Conservation (phyloP, 2,329 filamentous ascomycete genomes). For the Ophiocordyceps sinensis region DNA sequence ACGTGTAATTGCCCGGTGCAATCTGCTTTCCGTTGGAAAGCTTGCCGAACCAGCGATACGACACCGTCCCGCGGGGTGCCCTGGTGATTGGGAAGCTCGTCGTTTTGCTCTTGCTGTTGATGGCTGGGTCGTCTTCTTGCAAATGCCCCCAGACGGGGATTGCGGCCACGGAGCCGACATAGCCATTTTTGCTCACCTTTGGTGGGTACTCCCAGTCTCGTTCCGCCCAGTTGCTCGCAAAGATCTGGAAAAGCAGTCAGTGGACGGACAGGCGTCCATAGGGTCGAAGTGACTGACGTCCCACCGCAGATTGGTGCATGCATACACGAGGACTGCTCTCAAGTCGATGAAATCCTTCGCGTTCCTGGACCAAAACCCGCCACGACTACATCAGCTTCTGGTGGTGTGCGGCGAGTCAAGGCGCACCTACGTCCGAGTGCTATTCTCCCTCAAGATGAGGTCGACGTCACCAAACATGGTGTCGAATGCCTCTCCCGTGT, state of each 20-base stretch:
- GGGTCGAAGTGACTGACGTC: slow-evolving; percentile 13
- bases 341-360: slow-evolving; percentile 17
- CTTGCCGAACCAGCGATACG: slow-evolving; percentile 27
- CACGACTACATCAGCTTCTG: slow-evolving; percentile 12
- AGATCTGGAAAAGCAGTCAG: slow-evolving; percentile 15
- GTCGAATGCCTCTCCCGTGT: slow-evolving; percentile 23
- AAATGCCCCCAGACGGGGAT: too few species aligned
- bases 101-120: slow-evolving; percentile 19
- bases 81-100: slow-evolving; percentile 21
- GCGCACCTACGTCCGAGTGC: not conserved
- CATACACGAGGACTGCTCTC: slow-evolving; percentile 13
- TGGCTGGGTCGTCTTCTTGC: too few species aligned
- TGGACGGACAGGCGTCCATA: not conserved
- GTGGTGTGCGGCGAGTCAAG: not conserved
- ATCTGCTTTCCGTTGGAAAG: slow-evolving; percentile 26
- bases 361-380: slow-evolving; percentile 14
- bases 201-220: slow-evolving; percentile 27
- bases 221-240: slow-evolving; percentile 22
- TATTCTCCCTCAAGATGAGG: not conserved
- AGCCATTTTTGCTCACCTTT: slow-evolving; percentile 20
- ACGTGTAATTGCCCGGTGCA: slow-evolving; percentile 25
- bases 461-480: slow-evolving; percentile 15
- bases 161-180: slow-evolving; percentile 26
- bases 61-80: slow-evolving; percentile 16
- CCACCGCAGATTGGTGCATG: slow-evolving; percentile 20